Conservation (phyloP, 140 eudicot species). For the Erigeron philadelphicus region DNA sequence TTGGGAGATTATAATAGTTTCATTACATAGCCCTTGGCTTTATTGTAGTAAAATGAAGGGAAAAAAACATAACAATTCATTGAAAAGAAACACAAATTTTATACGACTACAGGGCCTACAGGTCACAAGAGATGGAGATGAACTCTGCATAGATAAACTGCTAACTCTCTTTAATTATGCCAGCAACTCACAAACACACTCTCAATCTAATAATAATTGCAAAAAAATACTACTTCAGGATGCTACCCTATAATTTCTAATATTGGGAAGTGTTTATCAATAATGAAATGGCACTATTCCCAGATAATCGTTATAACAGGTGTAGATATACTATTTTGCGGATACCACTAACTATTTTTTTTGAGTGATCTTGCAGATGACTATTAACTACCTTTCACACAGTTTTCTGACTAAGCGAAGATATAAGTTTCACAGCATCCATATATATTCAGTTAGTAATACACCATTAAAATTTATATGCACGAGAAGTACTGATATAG, state of each 20-base stretch:
- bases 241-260: background rate
- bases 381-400: constrained; percentile 10
- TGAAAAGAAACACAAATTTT: background rate
- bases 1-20: background rate
- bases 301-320: background rate
- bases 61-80: background rate
- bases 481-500: constrained; percentile 12
- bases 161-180: constrained; percentile 7
- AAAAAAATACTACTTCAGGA: background rate
- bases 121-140: background rate
- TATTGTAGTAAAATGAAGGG: background rate
- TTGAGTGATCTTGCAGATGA: too few relatives aligned
- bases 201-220: background rate
- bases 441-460: constrained; percentile 1
- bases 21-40: background rate
- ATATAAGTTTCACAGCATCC: background rate
- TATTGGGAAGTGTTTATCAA: constrained; percentile 3
- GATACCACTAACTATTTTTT: too few relatives aligned
- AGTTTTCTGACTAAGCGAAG: constrained; percentile 7
- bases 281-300: constrained; percentile 4
- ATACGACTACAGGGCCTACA: background rate
- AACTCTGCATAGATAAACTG: background rate
- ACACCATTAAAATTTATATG: background rate
- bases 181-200: background rate
- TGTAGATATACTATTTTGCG: too few relatives aligned